Conservation (phyloP, 2,329 filamentous ascomycete genomes). For the Conoideocrella luteorostrata region DNA sequence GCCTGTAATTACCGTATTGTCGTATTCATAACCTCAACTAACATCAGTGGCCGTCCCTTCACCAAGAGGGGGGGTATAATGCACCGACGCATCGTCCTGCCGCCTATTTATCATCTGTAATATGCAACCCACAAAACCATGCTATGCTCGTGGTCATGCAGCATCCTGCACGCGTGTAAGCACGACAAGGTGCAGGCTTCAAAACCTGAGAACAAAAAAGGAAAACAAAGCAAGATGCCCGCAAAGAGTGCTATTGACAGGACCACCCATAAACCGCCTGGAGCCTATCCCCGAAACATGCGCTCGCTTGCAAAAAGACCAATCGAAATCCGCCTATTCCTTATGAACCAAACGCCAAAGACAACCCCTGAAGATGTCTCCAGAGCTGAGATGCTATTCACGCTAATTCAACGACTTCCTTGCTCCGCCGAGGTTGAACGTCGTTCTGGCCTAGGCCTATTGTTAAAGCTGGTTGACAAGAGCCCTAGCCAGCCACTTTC, state of each 20-base stretch:
- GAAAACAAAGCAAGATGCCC: no score
- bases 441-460: conserved; percentile 13
- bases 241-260: no score
- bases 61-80: no score
- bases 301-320: conserved; percentile 3
- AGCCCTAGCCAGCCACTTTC: conserved; percentile 32
- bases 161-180: not conserved
- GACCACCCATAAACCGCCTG: not conserved
- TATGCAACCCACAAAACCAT: not conserved
- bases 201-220: no score
- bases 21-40: no score
- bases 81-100: no score
- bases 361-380: not conserved
- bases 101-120: no score
- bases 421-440: conserved; percentile 18
- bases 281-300: not conserved
- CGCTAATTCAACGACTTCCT: conserved; percentile 9
- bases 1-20: no score
- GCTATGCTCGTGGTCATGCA: not conserved
- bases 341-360: not conserved
- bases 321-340: not conserved
- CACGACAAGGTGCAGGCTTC: not conserved
- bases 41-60: no score
- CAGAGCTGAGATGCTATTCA: not conserved
- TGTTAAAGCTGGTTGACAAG: conserved; percentile 26